Evolutionary conservation across 1,139 yeast genomes (phyloP).

Genomic region (Taphrina populina): DNA sequence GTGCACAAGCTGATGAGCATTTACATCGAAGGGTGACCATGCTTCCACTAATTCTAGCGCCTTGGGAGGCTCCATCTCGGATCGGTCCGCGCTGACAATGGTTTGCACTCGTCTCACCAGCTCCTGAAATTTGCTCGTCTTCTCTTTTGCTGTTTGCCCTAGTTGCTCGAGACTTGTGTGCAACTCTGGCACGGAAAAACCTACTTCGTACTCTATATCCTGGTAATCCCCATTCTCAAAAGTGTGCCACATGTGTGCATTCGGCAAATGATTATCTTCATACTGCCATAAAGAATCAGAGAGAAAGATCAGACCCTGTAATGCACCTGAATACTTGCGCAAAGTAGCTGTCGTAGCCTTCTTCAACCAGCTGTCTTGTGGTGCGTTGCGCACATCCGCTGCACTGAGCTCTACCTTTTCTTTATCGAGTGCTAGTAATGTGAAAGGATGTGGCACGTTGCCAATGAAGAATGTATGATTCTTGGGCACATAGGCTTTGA

Average conservation of each 20-base stretch:
- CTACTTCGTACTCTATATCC: slow-evolving; percentile 2
- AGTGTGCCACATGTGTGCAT: slow-evolving; percentile 12
- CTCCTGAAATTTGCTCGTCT: slow-evolving; percentile 5
- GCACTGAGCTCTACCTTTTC: slow-evolving; percentile 1
- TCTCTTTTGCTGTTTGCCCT: background rate
- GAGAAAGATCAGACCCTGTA: slow-evolving; percentile 19
- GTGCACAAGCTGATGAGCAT: slow-evolving; percentile 15
- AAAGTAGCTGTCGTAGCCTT: background rate
- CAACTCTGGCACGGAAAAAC: slow-evolving; percentile 14
- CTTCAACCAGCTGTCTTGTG: slow-evolving; percentile 5
- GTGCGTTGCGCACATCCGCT: background rate
- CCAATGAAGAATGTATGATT: slow-evolving; percentile 16
- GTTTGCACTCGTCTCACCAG: background rate
- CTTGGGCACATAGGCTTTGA: slow-evolving; percentile 13
- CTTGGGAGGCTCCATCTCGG: background rate
- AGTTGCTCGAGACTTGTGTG: slow-evolving; percentile 6
- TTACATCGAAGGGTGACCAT: slow-evolving; percentile 18
- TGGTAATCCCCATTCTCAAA: background rate
- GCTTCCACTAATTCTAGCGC: slow-evolving; percentile 4
- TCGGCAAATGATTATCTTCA: slow-evolving; percentile 8
- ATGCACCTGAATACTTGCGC: slow-evolving; percentile 1
- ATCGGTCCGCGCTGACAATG: background rate
- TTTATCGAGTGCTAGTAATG: slow-evolving; percentile 4
- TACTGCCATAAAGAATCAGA: slow-evolving; percentile 5
- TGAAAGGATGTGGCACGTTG: slow-evolving; percentile 16